Base-by-base conservation (phyloP, 805 yeast species). In the Barnettozyma populi region DNA sequence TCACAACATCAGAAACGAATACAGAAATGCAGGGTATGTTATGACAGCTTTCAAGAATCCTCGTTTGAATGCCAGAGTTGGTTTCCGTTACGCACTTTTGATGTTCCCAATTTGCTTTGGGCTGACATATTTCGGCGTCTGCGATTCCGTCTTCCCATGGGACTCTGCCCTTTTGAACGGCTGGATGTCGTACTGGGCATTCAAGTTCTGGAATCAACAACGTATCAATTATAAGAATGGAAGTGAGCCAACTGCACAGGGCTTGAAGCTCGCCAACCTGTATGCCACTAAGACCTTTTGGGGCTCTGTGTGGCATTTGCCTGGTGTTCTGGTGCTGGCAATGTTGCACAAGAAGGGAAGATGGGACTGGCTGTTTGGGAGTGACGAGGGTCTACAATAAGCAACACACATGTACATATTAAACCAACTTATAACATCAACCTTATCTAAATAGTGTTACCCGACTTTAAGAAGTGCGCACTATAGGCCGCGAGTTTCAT, bases 1-100 rank as follows among this genome's bases (percentile, higher is more conserved):
- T 45, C 97, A 90, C 67, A 84, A 84, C 56, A 82, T 94, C 50
- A 84, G 90, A 43, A 83, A 82, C 47, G 97, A 94, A 62, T 94
- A 94, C 63, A 83, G 85, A 57, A 73, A 75, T 42, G 99, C 99
- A 0, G 99, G 99, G 0, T 94, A 94, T 66, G 90, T 89, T n/a
- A 94, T 94, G 99, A 78, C 97, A 0, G 95, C 96, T 0, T 90
- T 86, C 70, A 90, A 83, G 52, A 87, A 92, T 60, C 99, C 99
- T 2, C 79, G 78, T 49, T 70, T 94, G 44, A 94, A 94, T 63
- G 97, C 98, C 0, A 73, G 99, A 43, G 99, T 94, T 1, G 90
- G 97, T 1, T 73, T 94, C 44, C 72, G 99, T 41, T 92, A 94
- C 62, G 85, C 98, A 0, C 53, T 92, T n/a, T 70, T 86, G 50